A percentile compares a stretch with the other conserved stretches of the same genome.
These are phyloP conservation scores for Diplodia sapinea DNA, from an alignment of 2,329 filamentous ascomycete species.

Conservation along the genomic window DNA sequence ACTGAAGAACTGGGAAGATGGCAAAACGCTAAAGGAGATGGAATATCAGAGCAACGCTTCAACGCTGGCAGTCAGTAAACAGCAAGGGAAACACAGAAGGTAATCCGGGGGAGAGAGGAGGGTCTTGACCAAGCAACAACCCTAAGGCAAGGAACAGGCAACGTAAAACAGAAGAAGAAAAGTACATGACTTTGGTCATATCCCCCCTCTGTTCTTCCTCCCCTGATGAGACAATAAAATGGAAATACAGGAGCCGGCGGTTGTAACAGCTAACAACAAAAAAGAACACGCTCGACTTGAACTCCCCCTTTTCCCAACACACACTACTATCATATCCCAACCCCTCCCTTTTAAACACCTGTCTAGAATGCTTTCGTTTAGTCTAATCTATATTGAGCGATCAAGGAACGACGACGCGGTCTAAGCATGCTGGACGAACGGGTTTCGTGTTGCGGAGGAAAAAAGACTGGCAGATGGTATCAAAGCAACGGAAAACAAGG, in stretches of 20 bases:
- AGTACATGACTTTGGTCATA: neutral
- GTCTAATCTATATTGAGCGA: slow-evolving; percentile 2
- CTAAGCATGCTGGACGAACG: neutral
- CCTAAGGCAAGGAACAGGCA: neutral
- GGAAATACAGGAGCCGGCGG: neutral
- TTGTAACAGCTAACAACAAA: neutral
- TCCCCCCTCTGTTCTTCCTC: neutral
- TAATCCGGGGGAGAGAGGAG: neutral
- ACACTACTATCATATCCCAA: neutral
- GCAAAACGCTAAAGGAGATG: neutral
- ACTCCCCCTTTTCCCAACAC: neutral
- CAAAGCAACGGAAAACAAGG: slow-evolving; percentile 1
- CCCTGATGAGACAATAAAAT: neutral
- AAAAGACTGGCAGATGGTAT: slow-evolving; percentile 3
- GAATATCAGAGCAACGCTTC: slow-evolving; percentile 7
- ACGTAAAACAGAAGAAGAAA: neutral
- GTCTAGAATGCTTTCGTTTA: slow-evolving; percentile 12
- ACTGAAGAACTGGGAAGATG: neutral
- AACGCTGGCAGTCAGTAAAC: neutral
- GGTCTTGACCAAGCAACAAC: neutral
- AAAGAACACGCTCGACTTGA: neutral
- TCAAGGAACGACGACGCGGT: neutral
- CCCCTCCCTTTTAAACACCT: slow-evolving; percentile 10
- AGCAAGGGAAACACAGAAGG: neutral
- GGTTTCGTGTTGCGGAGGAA: neutral